phyloP scores from a whole-genome alignment of 2,329 filamentous ascomycete species.

The Cadophora sp. region DNA sequence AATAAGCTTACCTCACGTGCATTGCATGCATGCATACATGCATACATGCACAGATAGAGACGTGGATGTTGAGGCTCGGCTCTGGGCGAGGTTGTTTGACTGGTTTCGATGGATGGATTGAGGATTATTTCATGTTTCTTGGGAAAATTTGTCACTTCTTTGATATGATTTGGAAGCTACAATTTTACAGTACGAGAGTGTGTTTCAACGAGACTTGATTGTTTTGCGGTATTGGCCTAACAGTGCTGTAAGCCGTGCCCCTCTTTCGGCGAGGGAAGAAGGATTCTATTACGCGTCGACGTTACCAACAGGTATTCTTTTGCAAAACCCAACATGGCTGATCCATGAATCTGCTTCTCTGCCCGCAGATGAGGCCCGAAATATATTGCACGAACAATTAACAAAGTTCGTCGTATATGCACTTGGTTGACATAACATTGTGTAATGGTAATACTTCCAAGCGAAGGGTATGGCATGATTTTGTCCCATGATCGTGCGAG shows the following conservation, averaged over 20 bases:
- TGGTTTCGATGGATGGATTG: background rate
- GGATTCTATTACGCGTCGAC: background rate
- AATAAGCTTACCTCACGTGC: slow-evolving; percentile 10
- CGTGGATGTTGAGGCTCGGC: background rate
- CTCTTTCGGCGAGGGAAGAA: background rate
- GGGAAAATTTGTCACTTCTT: background rate
- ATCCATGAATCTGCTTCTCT: background rate
- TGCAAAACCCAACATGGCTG: background rate
- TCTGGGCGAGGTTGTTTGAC: background rate
- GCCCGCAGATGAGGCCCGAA: background rate
- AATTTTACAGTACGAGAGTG: background rate
- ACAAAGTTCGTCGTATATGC: background rate
- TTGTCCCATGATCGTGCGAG: too few relatives aligned
- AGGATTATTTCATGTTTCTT: background rate
- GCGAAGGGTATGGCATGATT: background rate
- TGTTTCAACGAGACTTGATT: background rate
- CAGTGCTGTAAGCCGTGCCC: background rate
- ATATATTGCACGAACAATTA: background rate
- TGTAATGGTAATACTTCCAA: background rate
- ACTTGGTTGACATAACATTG: background rate
- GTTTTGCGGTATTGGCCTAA: background rate
- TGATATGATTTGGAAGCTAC: background rate
- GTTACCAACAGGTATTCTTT: background rate
- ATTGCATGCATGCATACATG: background rate
- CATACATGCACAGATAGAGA: background rate